A percentile compares a stretch with the other conserved stretches of the same genome.
phyloP scores from a whole-genome alignment of 768 basidiomycete species.

The Boletus reticuloceps region DNA sequence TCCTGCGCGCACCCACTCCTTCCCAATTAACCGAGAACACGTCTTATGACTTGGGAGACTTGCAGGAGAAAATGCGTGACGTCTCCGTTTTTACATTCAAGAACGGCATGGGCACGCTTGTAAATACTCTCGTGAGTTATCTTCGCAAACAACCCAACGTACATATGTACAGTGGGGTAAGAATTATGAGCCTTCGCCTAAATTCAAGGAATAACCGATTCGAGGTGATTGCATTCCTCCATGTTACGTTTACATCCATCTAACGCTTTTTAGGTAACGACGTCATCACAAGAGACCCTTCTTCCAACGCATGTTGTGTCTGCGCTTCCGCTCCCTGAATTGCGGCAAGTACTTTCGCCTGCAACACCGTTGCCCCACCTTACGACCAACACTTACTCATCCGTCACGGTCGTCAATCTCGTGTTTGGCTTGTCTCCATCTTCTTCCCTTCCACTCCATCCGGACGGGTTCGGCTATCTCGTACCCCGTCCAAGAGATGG shows the following conservation, averaged over 20 bases:
- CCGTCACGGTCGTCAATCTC: slow-evolving; percentile 87
- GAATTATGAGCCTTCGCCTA: slow-evolving; percentile 34
- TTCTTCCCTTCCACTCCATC: slow-evolving; percentile 52
- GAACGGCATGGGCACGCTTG: slow-evolving; percentile 71
- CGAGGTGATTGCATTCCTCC: slow-evolving; percentile 37
- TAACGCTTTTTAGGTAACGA: slow-evolving; percentile 29
- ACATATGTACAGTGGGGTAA: slow-evolving; percentile 45
- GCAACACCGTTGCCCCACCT: slow-evolving; percentile 57
- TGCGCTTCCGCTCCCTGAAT: slow-evolving; percentile 61
- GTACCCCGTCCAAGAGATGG: slow-evolving; percentile 70
- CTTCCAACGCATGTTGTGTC: slow-evolving; percentile 72
- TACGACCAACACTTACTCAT: slow-evolving; percentile 65
- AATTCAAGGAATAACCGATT: slow-evolving; percentile 37
- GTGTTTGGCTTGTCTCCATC: slow-evolving; percentile 60
- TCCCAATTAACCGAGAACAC: slow-evolving; percentile 3
- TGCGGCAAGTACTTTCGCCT: slow-evolving; percentile 44
- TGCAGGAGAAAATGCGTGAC: slow-evolving; percentile 47
- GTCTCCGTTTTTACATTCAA: slow-evolving; percentile 79
- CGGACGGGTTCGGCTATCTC: slow-evolving; percentile 92
- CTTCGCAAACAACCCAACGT: slow-evolving; percentile 56
- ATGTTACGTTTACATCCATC: not conserved
- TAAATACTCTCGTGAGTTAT: slow-evolving; percentile 48
- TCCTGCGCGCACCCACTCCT: slow-evolving; percentile 33
- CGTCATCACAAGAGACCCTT: slow-evolving; percentile 33
- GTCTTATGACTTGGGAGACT: slow-evolving; percentile 49